Base-by-base conservation (phyloP, 495 filamentous ascomycete species). In the Cenococcum geophilum region DNA sequence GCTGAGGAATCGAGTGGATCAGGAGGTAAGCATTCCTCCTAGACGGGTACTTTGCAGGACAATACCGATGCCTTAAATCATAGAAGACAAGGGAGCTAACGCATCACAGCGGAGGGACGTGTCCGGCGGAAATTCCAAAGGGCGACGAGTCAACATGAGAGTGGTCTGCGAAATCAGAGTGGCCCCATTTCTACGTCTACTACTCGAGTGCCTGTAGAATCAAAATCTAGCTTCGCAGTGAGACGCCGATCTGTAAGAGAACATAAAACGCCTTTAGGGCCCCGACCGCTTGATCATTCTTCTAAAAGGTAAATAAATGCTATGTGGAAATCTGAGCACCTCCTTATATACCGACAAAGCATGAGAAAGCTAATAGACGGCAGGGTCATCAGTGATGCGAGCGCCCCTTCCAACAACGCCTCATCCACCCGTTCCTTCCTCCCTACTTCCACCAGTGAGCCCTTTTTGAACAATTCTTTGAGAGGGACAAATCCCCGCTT, bases 71-170 rank as follows among this genome's bases (percentile, higher is more conserved):
- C 22, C 55, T 5, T 36, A 49, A 34, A 22, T n/a, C 14, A n/a
- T 27, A 21, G 55, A 34, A 27, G 47, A 60, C 55, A 57, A 57
- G 57, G 35, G 10, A 56, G 60, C 56, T 60, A 52, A 62, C 22
- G 18, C 4, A 8, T 45, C 16, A n/a, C 18, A 71, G 55, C 64
- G 57, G 72, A 73, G 54, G 65, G 66, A 55, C 71, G 68, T 50
- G 67, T 66, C 21, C 72, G 72, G 18, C 73, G 72, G 57, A 63
- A 67, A 54, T 68, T 72, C 45, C 71, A 67, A 55, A 60, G 68
- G 36, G 68, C 64, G n/a, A 60, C 58, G 35, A 63, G 56, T 53
- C 62, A 66, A 50, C 60, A 60, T 47, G 68, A 68, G 34, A 53
- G 60, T 48, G 52, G 37, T 43, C 62, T 61, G n/a, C 61, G 68